Conservation (phyloP, 768 basidiomycete species). For the Suillus discolor region DNA sequence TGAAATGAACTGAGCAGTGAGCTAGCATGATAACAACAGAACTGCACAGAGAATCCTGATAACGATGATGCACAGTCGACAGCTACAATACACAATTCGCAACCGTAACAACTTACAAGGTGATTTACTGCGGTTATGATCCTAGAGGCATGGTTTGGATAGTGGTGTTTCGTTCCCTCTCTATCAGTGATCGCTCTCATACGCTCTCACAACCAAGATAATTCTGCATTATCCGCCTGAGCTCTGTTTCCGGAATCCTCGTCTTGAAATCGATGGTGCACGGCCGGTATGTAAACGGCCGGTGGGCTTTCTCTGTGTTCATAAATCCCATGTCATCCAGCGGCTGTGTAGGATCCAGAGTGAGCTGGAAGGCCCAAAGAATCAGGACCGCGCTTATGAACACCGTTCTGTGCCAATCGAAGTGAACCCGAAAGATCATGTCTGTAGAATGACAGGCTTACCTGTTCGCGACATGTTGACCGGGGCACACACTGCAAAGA, state of each 20-base stretch:
- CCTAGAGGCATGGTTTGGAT: background rate
- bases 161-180: background rate
- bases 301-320: slow-evolving; percentile 27
- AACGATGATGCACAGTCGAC: background rate
- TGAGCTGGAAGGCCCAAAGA: slow-evolving; percentile 41
- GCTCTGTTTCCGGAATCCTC: slow-evolving; percentile 20
- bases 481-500: slow-evolving; percentile 52
- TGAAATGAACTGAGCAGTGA: background rate
- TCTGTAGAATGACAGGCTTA: slow-evolving; percentile 31
- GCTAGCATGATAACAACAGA: background rate
- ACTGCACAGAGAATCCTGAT: background rate
- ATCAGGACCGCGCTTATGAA: slow-evolving; percentile 62
- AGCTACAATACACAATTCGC: background rate
- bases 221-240: background rate
- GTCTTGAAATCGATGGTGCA: slow-evolving; percentile 58
- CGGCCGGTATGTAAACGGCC: slow-evolving; percentile 39
- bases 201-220: background rate
- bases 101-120: background rate
- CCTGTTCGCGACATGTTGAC: slow-evolving; percentile 3
- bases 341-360: background rate
- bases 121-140: background rate
- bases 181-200: background rate
- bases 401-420: slow-evolving; percentile 43
- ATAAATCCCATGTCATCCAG: slow-evolving; percentile 53
- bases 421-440: background rate